Percentiles rank a stretch among this genome's conserved stretches.
phyloP scores from a whole-genome alignment of 345 rosid species.

The Arabis hirsuta region DNA sequence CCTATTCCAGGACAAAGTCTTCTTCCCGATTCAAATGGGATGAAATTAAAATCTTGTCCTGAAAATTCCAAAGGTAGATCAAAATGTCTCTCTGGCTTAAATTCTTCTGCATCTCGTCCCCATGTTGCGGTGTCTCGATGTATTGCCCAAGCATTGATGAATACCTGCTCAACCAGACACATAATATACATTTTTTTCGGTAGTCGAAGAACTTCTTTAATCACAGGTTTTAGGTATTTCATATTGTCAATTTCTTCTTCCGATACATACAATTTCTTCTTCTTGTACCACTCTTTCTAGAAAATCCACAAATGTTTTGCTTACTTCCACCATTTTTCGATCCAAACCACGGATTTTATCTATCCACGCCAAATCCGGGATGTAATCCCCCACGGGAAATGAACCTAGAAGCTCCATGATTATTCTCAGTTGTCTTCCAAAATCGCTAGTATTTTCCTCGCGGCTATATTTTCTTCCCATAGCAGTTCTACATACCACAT shows the following conservation, averaged over 20 bases:
- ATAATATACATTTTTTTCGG: not conserved
- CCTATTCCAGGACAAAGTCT: conserved; percentile 26
- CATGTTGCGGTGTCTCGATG: too few relatives aligned
- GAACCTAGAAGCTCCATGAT: conserved; percentile 44
- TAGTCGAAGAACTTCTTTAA: conserved; percentile 43
- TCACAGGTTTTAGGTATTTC: conserved; percentile 44
- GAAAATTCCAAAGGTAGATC: not conserved
- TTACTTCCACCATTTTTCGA: conserved; percentile 27
- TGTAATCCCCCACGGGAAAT: conserved; percentile 51
- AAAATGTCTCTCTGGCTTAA: conserved; percentile 52
- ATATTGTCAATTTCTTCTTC: conserved; percentile 40
- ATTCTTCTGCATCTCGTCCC: too few relatives aligned
- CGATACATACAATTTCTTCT: conserved; percentile 18
- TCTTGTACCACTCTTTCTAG: conserved; percentile 35
- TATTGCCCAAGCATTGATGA: too few relatives aligned
- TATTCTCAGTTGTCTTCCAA: conserved; percentile 40
- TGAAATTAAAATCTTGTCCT: conserved; percentile 34
- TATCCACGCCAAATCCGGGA: conserved; percentile 59
- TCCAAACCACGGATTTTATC: conserved; percentile 39
- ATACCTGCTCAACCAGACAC: conserved; percentile 54
- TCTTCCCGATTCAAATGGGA: conserved; percentile 34
- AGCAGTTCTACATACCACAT: conserved; percentile 53
- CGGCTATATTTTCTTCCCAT: conserved; percentile 58
- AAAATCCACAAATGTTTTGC: conserved; percentile 37
- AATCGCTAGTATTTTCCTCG: conserved; percentile 41